Evolutionary conservation across 2,329 filamentous ascomycete genomes (phyloP).

Genomic region (Phaeophleospora eucalypticola): DNA sequence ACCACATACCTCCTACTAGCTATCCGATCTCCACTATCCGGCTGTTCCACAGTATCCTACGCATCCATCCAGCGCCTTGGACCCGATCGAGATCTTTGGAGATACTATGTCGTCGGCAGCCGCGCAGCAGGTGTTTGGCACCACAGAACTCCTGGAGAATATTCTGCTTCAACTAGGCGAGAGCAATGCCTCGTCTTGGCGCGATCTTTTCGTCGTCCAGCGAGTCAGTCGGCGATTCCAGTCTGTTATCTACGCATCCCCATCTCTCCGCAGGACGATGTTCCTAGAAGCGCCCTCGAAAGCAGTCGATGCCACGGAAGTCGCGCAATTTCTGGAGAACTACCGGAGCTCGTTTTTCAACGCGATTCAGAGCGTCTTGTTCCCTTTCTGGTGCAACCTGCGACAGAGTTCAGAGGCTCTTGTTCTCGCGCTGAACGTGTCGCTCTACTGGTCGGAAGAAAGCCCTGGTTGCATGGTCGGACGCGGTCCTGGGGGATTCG

Average conservation of each 20-base stretch:
- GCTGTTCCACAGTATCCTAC: too few species aligned
- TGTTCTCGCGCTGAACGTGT: constrained; percentile 19
- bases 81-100: too few species aligned
- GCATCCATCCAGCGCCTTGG: too few species aligned
- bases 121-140: constrained; percentile 13
- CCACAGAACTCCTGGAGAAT: constrained; percentile 20
- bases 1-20: too few species aligned
- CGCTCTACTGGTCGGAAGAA: constrained; percentile 21
- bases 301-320: constrained; percentile 4
- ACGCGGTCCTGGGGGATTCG: constrained; percentile 11
- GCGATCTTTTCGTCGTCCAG: constrained; percentile 18
- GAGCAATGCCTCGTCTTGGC: constrained; percentile 14
- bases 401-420: constrained; percentile 12
- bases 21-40: too few species aligned
- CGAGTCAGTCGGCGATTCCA: constrained; percentile 19
- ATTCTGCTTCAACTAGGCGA: constrained; percentile 19
- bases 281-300: constrained; percentile 14
- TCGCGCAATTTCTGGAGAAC: constrained; percentile 13
- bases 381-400: constrained; percentile 23
- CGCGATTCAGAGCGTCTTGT: constrained; percentile 16
- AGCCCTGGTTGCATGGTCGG: constrained; percentile 13
- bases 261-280: constrained; percentile 17
- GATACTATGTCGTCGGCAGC: constrained; percentile 9
- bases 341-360: constrained; percentile 20
- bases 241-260: constrained; percentile 15